Evolutionary conservation across 129 eudicot genomes (phyloP), one percentile per base, ranked within the genome.

Genomic region (Chrysanthemum makinoi): DNA sequence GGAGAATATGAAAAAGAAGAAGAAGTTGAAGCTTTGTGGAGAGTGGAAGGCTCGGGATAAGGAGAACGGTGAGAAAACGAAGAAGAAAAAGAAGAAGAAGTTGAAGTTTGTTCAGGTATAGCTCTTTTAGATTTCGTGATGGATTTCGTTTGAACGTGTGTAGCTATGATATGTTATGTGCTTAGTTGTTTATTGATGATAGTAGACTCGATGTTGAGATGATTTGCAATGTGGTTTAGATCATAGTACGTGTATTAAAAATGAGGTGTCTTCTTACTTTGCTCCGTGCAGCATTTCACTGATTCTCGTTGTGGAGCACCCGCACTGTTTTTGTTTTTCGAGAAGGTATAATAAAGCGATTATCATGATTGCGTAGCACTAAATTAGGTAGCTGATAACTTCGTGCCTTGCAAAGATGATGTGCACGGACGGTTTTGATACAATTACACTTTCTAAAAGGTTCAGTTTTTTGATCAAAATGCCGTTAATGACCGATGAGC

Each of bases 1-100:
- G 50, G 85, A 83, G 81, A 85, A 84, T 79, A 26, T 11, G 66
- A 33, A 63, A 12, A 30, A 63, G 26, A 63, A 63, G 39, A 14
- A 28, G 22, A 86, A 82, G 28, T 13, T 52, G 46, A 77, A 78
- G 72, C 67, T 73, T 30, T 77, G 73, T 59, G 14, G 77, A 46
- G 26, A 53, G 33, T 48, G 65, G 5, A 81, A 77, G 13, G 56
- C 51, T 7, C 51, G 14, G 70, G 66, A 62, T 49, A 76, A 68
- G 57, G 73, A 69, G 18, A 68, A 46, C 18, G 65, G 55, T 13
- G 53, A 62, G 33, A 73, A 30, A 9, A 64, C 52, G 20, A 77
- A 56, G 61, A 63, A 63, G 26, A 73, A 24, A 28, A 74, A 74
- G 48, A 74, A 70, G 64, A 77, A 77, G 72, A 72, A 66, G 68